Base-by-base conservation (phyloP, 805 yeast genomes). In the Metschnikowia gruessii region DNA sequence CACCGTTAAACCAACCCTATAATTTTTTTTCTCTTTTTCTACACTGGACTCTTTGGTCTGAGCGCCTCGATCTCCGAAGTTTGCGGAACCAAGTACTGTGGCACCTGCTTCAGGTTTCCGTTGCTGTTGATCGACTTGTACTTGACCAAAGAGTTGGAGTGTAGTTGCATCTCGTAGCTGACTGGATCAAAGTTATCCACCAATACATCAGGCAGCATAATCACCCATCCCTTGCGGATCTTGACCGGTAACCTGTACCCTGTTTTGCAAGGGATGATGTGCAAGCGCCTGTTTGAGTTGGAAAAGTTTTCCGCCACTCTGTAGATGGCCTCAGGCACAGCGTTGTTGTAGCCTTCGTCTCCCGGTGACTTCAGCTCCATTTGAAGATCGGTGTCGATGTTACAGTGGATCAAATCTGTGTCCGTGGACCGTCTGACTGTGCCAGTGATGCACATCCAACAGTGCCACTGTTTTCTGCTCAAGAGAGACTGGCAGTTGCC, bases 381-480 rank as follows among this genome's bases (percentile, higher is more conserved):
- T 50, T 82, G 83, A 42, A 91, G 72, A 65, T 91, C 97, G 0
- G 97, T 90, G 59, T 91, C 95, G 33, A 91, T 81, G 60, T 91
- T 91, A 68, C 97, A 92, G 62, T 91, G 95, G 50, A 91, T 90
- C 49, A 91, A 72, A 63, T 87, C 90, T 12, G 79, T 78, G 66
- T 91, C 97, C 0, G 83, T 81, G 2, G 95, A 80, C 57, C 97
- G 76, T 59, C 96, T 75, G 7, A 91, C 92, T 0, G 97, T 91
- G 2, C 97, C 97, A 2, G 96, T 91, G 43, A 91, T 86, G 56
- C 97, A 92, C 97, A 91, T 90, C 87, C 96, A 86, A 59, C 97
- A 91, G 66, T 92, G 97, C 96, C 97, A 91, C 66, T 86, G 94
- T 64, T 86, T 82, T 48, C 83, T 80, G 49, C 80, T 82, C 45